Conservation (phyloP, 1,139 yeast genomes). For the Geotrichum citri-aurantii region DNA sequence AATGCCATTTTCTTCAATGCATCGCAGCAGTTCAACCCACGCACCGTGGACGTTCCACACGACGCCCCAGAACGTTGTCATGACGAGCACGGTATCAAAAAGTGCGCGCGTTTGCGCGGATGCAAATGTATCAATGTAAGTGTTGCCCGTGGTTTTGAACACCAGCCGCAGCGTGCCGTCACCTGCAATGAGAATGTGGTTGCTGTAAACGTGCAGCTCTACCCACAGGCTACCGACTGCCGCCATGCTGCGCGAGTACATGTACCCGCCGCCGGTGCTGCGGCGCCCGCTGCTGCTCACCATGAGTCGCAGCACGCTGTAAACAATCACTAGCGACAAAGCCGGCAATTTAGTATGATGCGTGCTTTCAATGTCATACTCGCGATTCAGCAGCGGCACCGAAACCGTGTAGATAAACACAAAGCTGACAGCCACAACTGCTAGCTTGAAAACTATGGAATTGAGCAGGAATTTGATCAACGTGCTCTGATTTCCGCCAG, state of each 20-base stretch:
- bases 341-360: background rate
- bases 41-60: background rate
- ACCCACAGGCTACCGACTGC: background rate
- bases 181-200: constrained; percentile 6
- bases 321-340: background rate
- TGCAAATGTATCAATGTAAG: background rate
- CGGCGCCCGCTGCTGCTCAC: background rate
- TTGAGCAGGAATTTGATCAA: background rate
- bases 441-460: background rate
- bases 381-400: background rate
- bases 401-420: background rate
- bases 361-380: background rate
- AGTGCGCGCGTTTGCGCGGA: background rate
- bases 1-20: background rate
- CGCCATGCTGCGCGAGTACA: background rate
- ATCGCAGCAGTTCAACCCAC: background rate
- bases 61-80: background rate
- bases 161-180: constrained; percentile 7
- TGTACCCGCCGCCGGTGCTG: background rate
- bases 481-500: background rate
- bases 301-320: background rate
- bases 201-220: background rate
- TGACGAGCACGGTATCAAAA: background rate
- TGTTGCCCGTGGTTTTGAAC: constrained; percentile 3
- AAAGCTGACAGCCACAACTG: background rate